Evolutionary conservation across 306 rosid genomes (phyloP), one percentile per base, ranked within the genome.

Genomic region (Trifolium pratense): DNA sequence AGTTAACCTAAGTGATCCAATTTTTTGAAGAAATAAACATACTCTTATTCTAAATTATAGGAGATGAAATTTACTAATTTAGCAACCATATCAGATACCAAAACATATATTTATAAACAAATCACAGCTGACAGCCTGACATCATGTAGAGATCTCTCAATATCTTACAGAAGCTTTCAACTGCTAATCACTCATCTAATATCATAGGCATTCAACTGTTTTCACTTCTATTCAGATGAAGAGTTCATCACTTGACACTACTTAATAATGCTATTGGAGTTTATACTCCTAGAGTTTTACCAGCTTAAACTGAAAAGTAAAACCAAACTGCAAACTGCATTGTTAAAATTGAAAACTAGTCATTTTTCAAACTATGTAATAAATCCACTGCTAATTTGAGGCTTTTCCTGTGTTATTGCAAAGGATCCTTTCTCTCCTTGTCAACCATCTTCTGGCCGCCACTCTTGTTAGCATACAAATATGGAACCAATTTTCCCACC

Each of bases 401-500:
- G 78, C 40, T 56, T 83, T 79, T 49, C 78, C 75, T 60, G 80
- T 36, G 70, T 43, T 68, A 70, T 25, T 67, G 81, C 12, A 78
- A 78, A 77, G 87, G 60, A 75, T 51, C 69, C 13, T 69, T 68
- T 56, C 86, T 91, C 82, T 85, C 93, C 81, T 86, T 86, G 70
- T 51, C 71, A 12, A 23, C 79, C 68, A 74, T 77, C 53, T 73
- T 72, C 69, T 51, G 81, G 70, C 83, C 96, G 70, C 81, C 96
- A 65, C 91, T 87, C 65, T 88, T 86, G 75, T 87, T 86, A 75
- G 84, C 90, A 75, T 91, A 86, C 72, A 91, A 29, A 80, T 89
- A 83, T 32, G 96, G 92, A 40, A 78, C 90, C 89, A 89, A 89
- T 75, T 91, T 93, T 26, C 82, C 85, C 59, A 85, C 63, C 17